Evolutionary conservation across 2,329 filamentous ascomycete species (phyloP), one percentile per base, ranked within the genome.

Genomic region (Juglanconis sp.): DNA sequence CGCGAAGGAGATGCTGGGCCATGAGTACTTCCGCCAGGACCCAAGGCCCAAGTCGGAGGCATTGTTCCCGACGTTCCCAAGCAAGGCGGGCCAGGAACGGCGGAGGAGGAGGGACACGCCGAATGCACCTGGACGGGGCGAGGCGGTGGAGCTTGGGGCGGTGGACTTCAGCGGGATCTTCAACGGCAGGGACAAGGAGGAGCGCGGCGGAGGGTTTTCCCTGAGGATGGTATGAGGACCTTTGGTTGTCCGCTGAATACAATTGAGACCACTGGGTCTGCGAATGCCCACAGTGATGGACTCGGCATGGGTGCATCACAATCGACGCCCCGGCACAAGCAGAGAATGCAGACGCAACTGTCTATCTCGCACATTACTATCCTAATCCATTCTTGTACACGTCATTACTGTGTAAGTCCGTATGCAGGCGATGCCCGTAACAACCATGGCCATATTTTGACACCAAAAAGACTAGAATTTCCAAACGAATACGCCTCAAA

Each of bases 61-160:
- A 68, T 89, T 99, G 87, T 98, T 99, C 71, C 95, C 95, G 2
- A 98, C 95, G 0, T 99, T 98, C 72, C 95, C 95, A 0, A 95
- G 90, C 68, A 97, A 96, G 74, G 95, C 95, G 0, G 92, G 92
- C 1, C 90, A 95, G 79, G 95, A 99, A 79, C 89, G 87, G 70
- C 80, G 92, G 67, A 80, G 91, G 65, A 80, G 85, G 42, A 80
- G 84, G 62, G 86, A 87, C 62, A 93, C 88, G 64, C 95, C 95
- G 1, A 88, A 92, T 72, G 95, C 95, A 6, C 95, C 95, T 0
- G 85, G 84, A 44, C 81, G 94, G 36, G 93, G 92, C 0, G 86
- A 89, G 54, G 84, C 84, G 60, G 85, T 85, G 2, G 77, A 80
- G 4, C 66, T 86, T 3, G 79, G 81, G 0, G 76, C 79, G 2